These are phyloP conservation scores for Protomyces macrosporus DNA, from an alignment of 1,139 yeast species.

Conservation along the genomic window DNA sequence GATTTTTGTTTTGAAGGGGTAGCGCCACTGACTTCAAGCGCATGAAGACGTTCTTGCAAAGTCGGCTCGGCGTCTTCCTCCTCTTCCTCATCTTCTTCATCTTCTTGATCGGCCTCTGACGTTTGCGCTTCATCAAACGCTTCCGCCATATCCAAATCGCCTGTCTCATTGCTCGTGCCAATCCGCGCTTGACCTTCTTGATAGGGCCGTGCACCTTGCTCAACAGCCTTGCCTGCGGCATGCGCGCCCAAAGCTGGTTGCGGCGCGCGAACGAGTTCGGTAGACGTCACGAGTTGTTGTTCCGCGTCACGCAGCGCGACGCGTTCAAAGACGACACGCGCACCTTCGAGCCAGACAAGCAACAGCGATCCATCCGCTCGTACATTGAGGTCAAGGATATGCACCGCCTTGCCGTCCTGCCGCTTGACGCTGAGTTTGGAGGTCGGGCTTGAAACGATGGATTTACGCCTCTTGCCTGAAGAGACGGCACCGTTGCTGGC, in stretches of 20 bases:
- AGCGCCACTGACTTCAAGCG: slow-evolving; percentile 40
- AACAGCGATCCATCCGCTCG: slow-evolving; percentile 45
- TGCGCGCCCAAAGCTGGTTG: slow-evolving; percentile 55
- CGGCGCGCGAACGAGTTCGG: slow-evolving; percentile 17
- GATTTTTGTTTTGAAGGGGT: slow-evolving; percentile 27
- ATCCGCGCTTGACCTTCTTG: slow-evolving; percentile 61
- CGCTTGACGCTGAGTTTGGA: slow-evolving; percentile 46
- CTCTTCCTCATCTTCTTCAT: slow-evolving; percentile 41
- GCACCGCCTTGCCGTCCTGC: slow-evolving; percentile 43
- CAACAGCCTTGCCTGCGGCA: slow-evolving; percentile 51
- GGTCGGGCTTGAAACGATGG: slow-evolving; percentile 47
- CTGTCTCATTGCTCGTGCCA: slow-evolving; percentile 37
- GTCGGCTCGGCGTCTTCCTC: slow-evolving; percentile 38
- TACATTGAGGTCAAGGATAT: slow-evolving; percentile 45
- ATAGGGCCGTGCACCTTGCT: slow-evolving; percentile 40
- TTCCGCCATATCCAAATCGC: slow-evolving; percentile 42
- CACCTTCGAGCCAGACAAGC: slow-evolving; percentile 69
- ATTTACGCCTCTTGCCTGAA: slow-evolving; percentile 24
- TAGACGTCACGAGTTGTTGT: slow-evolving; percentile 13
- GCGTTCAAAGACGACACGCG: slow-evolving; percentile 38
- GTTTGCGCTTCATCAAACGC: neutral
- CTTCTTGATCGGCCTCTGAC: slow-evolving; percentile 39
- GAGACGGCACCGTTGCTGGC: slow-evolving; percentile 2
- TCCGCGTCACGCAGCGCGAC: slow-evolving; percentile 58
- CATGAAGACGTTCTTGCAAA: slow-evolving; percentile 43